phyloP scores from a whole-genome alignment of 2,329 filamentous ascomycete species.

The Capronia coronata region DNA sequence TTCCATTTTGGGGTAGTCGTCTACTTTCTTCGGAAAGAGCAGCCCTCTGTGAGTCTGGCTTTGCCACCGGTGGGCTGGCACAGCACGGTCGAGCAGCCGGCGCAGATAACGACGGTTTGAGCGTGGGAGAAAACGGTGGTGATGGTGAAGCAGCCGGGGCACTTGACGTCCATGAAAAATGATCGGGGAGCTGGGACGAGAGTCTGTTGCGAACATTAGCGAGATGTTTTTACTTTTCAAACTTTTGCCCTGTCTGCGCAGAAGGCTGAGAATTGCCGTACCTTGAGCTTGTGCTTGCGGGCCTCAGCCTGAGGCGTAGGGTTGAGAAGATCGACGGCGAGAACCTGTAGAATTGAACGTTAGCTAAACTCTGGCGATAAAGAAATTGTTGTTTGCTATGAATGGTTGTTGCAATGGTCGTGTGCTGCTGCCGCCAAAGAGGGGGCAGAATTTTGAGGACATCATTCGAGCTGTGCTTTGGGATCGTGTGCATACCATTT shows the following conservation, averaged over 20 bases:
- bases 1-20: slow-evolving; percentile 37
- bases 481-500: slow-evolving; percentile 56
- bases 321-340: slow-evolving; percentile 99
- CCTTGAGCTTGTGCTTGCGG: slow-evolving; percentile 99
- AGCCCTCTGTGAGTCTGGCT: slow-evolving; percentile 97
- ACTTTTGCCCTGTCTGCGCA: not conserved
- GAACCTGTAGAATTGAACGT: slow-evolving; percentile 62
- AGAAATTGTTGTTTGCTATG: slow-evolving; percentile 15
- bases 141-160: slow-evolving; percentile 99
- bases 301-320: slow-evolving; percentile 94
- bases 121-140: slow-evolving; percentile 99
- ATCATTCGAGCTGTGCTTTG: slow-evolving; percentile 10
- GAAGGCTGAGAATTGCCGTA: slow-evolving; percentile 44
- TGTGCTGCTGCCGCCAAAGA: slow-evolving; percentile 21
- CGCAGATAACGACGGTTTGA: slow-evolving; percentile 99
- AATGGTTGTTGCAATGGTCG: slow-evolving; percentile 25
- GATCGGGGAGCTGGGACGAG: slow-evolving; percentile 94
- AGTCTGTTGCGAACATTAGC: slow-evolving; percentile 49
- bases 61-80: slow-evolving; percentile 99
- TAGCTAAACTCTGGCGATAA: slow-evolving; percentile 13
- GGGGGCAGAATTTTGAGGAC: slow-evolving; percentile 22
- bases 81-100: slow-evolving; percentile 97
- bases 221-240: not conserved
- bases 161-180: slow-evolving; percentile 99
- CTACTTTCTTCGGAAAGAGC: slow-evolving; percentile 99